Evolutionary conservation across 257 asterid species (phyloP).

Genomic region (Gentiana straminea): DNA sequence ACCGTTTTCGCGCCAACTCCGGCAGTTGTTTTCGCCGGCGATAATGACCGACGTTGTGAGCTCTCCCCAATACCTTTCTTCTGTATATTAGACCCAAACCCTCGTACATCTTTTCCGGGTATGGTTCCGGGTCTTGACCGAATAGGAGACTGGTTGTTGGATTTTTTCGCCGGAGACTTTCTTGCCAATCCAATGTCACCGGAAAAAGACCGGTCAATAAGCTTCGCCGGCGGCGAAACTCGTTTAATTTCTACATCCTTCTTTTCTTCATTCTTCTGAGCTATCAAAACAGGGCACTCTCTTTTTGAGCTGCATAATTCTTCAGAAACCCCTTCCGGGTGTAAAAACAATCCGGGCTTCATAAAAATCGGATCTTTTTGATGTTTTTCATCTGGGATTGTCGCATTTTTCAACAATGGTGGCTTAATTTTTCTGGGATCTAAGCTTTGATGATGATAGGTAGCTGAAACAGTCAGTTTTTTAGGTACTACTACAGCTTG

Average conservation of each 20-base stretch:
- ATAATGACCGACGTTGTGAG: conserved; percentile 53
- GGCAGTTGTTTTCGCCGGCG: conserved; percentile 46
- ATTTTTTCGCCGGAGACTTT: conserved; percentile 42
- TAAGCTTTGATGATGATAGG: conserved; percentile 4
- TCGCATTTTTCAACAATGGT: conserved; percentile 3
- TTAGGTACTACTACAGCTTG: conserved; percentile 14
- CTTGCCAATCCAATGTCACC: conserved; percentile 26
- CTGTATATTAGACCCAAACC: conserved; percentile 11
- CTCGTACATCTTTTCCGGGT: conserved; percentile 8
- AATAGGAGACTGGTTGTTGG: conserved; percentile 40
- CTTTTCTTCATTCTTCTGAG: conserved; percentile 13
- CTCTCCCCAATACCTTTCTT: conserved; percentile 39
- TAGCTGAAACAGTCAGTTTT: background rate
- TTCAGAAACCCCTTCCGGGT: conserved; percentile 17
- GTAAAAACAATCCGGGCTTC: conserved; percentile 17
- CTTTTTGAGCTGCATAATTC: conserved; percentile 9
- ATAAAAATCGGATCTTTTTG: conserved; percentile 16
- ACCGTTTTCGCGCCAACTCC: conserved; percentile 21
- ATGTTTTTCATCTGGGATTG: background rate
- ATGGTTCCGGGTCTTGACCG: conserved; percentile 22
- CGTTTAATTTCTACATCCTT: conserved; percentile 17
- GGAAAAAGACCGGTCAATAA: conserved; percentile 25
- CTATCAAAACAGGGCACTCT: conserved; percentile 9
- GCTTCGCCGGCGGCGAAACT: conserved; percentile 48
- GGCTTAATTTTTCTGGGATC: conserved; percentile 36